Evolutionary conservation across 352 stramenopile species (phyloP).

Genomic region (Phytopythium kandeliae): DNA sequence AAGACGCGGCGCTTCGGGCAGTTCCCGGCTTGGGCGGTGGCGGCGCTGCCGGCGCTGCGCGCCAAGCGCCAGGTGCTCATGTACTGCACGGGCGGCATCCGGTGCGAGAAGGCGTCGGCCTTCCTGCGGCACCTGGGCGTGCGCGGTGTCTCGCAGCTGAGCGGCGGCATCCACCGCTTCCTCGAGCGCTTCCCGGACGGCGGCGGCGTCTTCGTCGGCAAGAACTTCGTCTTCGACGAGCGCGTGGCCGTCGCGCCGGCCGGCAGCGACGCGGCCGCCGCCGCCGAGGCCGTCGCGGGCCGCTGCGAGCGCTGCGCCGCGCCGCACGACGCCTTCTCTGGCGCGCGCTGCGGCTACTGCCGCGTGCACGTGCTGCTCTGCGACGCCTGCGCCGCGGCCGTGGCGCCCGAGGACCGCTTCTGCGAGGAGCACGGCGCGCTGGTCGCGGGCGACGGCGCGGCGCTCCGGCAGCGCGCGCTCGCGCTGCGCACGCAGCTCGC

Average conservation of each 20-base stretch:
- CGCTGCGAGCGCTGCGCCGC: constrained; percentile 50
- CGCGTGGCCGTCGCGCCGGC: constrained; percentile 57
- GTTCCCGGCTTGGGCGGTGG: constrained; percentile 64
- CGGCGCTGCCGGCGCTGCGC: constrained; percentile 47
- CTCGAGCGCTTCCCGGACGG: constrained; percentile 73
- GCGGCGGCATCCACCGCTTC: constrained; percentile 82
- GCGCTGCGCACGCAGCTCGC: constrained; percentile 27
- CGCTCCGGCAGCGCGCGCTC: constrained; percentile 26
- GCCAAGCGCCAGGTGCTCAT: constrained; percentile 78
- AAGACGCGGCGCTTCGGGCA: constrained; percentile 77
- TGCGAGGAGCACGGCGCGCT: constrained; percentile 54
- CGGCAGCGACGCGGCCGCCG: neutral
- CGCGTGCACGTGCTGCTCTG: constrained; percentile 78
- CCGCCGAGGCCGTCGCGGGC: constrained; percentile 36
- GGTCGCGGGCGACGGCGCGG: constrained; percentile 29
- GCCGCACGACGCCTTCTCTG: constrained; percentile 60
- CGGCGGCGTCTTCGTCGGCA: constrained; percentile 64
- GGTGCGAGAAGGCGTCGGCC: constrained; percentile 80
- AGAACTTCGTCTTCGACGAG: constrained; percentile 87
- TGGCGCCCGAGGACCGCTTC: constrained; percentile 32
- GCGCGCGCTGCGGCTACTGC: constrained; percentile 67
- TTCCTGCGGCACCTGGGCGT: constrained; percentile 70
- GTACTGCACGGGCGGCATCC: constrained; percentile 84
- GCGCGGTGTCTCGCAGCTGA: constrained; percentile 66
- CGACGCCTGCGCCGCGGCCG: constrained; percentile 26